Conservation (phyloP, 2,329 filamentous ascomycete species). For the Phialocephala subalpina region DNA sequence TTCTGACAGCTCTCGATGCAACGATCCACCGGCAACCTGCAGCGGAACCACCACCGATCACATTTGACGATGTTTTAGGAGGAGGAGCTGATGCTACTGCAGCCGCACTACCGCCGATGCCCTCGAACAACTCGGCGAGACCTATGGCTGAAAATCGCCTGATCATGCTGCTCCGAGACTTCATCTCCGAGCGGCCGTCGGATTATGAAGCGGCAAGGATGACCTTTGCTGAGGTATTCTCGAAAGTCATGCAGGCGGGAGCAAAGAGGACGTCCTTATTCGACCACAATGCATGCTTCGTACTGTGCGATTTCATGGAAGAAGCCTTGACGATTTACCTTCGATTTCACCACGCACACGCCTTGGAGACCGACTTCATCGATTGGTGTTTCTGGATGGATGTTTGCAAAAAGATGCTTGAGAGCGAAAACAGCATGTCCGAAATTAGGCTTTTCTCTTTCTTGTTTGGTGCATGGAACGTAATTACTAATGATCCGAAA, state of each 20-base stretch:
- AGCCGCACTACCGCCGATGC: constrained; percentile 58
- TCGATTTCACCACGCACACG: constrained; percentile 60
- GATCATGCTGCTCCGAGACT: constrained; percentile 74
- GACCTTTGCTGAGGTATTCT: constrained; percentile 70
- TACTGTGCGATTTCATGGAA: constrained; percentile 77
- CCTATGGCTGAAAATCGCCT: constrained; percentile 76
- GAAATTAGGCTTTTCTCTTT: constrained; percentile 76
- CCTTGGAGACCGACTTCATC: constrained; percentile 52
- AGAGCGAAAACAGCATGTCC: constrained; percentile 75
- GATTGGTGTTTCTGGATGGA: constrained; percentile 75
- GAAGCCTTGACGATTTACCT: constrained; percentile 71
- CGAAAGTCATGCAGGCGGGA: constrained; percentile 65
- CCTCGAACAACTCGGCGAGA: constrained; percentile 65
- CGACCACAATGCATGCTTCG: constrained; percentile 75
- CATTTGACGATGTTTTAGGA: constrained; percentile 71
- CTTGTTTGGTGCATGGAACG: constrained; percentile 71
- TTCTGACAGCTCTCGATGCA: constrained; percentile 70
- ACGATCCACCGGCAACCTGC: constrained; percentile 69
- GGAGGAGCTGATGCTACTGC: constrained; percentile 66
- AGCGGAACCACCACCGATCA: constrained; percentile 59
- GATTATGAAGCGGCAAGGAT: constrained; percentile 61
- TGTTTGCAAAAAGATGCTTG: constrained; percentile 72
- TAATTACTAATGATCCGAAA: constrained; percentile 60
- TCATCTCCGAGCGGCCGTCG: constrained; percentile 66
- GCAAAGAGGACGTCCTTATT: constrained; percentile 71